A percentile compares a stretch with the other conserved stretches of the same genome.
These are phyloP conservation scores for Fraxinus sp. DNA, from an alignment of 305 asterid genomes.

Conservation along the genomic window DNA sequence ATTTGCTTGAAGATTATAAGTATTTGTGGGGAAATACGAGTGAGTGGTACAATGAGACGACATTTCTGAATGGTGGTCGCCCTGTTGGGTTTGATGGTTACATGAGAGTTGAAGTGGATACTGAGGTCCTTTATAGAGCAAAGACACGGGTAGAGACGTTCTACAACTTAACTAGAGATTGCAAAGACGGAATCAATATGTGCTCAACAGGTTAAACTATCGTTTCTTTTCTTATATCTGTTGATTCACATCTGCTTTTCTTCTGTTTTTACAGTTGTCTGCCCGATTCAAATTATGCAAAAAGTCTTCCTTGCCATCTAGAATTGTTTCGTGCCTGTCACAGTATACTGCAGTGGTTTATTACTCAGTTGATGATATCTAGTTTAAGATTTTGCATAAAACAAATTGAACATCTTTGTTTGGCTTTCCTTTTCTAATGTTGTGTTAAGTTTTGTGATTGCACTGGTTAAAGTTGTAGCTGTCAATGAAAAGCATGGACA, in stretches of 20 bases:
- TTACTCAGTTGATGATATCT: background rate
- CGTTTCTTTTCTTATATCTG: background rate
- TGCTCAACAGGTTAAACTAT: constrained; percentile 43
- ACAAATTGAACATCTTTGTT: background rate
- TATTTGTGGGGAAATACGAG: constrained; percentile 82
- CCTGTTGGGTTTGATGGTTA: constrained; percentile 86
- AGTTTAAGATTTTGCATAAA: background rate
- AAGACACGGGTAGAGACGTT: constrained; percentile 87
- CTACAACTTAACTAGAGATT: constrained; percentile 74
- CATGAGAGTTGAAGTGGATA: constrained; percentile 94
- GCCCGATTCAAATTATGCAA: background rate
- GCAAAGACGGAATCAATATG: constrained; percentile 87
- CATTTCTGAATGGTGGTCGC: constrained; percentile 46
- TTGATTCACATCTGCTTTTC: background rate
- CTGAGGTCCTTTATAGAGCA: constrained; percentile 87
- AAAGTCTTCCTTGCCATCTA: background rate
- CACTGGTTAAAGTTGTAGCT: background rate
- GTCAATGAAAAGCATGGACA: background rate
- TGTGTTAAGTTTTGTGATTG: background rate
- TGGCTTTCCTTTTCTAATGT: background rate
- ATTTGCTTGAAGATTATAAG: constrained; percentile 75
- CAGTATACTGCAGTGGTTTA: background rate
- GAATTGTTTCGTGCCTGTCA: background rate
- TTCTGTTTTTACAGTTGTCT: background rate
- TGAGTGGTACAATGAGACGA: constrained; percentile 90